Evolutionary conservation across 2,329 filamentous ascomycete genomes (phyloP), one percentile per base, ranked within the genome.

Genomic region (Claviceps pazoutovae): DNA sequence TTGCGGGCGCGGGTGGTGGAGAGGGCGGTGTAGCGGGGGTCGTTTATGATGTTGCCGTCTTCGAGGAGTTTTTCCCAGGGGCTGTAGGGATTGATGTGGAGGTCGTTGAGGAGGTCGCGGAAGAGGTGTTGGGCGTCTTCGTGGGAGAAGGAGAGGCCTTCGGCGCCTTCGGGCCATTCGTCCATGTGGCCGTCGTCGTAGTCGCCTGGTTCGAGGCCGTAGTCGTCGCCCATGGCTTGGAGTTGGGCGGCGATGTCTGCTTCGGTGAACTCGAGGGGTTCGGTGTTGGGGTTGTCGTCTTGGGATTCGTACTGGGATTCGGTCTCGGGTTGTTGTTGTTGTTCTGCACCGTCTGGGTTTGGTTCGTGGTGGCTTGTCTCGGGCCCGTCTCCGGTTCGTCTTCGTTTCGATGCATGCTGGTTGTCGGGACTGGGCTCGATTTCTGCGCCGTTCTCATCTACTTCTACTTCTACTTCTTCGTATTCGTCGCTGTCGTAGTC

Each of bases 181-280:
- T 78, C 74, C 58, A 70, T 72, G 55, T 74, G 71, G 4, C 76
- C 81, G 54, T 83, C 82, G 53, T 83, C 85, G 62, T 88, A 88
- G 61, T 89, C 85, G 49, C 82, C 86, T 0, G 81, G 81, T 41
- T 88, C 86, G 34, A 90, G 73, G 1, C 82, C 87, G 58, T 90
- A 89, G n/a, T 88, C 83, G 58, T 86, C 78, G 51, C 86, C 88
- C 87, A 96, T 95, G 26, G 86, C 83, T 50, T 87, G 86, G 13
- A 98, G 74, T 62, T 98, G 93, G 63, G 84, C 90, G 38, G 88
- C 90, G 59, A 98, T 94, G 62, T 98, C 93, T 50, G 90, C 91
- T 65, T 97, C 93, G 52, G 86, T 87, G 61, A 95, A 95, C 60
- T 96, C 91, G 7, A 93, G 69, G 0, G 78, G 74, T 1, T 66